Evolutionary conservation across 305 asterid genomes (phyloP).

Genomic region (Fraxinus xanthoxyloides): DNA sequence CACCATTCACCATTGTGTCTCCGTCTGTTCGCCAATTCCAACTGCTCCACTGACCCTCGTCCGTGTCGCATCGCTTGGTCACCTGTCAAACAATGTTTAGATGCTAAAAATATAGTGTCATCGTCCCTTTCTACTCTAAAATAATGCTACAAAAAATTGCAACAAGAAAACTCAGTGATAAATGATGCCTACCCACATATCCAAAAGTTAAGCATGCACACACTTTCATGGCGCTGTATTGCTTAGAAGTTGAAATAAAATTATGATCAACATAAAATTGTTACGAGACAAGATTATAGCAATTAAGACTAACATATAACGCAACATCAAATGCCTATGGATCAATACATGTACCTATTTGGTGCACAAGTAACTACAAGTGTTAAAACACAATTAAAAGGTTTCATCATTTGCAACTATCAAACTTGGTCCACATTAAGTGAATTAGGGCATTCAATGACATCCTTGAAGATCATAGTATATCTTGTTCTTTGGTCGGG

Average conservation of each 20-base stretch:
- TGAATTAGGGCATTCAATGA: not conserved
- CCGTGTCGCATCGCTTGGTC: conserved; percentile 55
- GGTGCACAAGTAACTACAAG: not conserved
- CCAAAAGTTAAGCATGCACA: not conserved
- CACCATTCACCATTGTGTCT: conserved; percentile 65
- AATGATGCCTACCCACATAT: not conserved
- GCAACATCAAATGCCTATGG: not conserved
- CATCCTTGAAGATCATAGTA: conserved; percentile 4
- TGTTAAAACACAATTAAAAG: not conserved
- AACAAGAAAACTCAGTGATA: not conserved
- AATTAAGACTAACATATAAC: not conserved
- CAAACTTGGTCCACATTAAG: not conserved
- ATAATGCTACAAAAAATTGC: not conserved
- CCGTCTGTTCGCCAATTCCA: conserved; percentile 85
- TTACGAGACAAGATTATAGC: not conserved
- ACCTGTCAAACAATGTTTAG: conserved; percentile 33
- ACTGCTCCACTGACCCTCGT: conserved; percentile 52
- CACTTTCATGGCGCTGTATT: not conserved
- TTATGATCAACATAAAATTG: not conserved
- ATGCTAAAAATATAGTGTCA: not conserved
- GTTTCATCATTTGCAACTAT: not conserved
- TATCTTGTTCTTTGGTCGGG: not conserved
- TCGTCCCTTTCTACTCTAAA: not conserved
- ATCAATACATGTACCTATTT: not conserved
- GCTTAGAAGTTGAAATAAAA: not conserved